Percentiles rank a stretch among this genome's conserved stretches.
These are phyloP conservation scores for Trichomonascaceae sp. DNA, from an alignment of 1,139 yeast genomes.

Conservation along the genomic window DNA sequence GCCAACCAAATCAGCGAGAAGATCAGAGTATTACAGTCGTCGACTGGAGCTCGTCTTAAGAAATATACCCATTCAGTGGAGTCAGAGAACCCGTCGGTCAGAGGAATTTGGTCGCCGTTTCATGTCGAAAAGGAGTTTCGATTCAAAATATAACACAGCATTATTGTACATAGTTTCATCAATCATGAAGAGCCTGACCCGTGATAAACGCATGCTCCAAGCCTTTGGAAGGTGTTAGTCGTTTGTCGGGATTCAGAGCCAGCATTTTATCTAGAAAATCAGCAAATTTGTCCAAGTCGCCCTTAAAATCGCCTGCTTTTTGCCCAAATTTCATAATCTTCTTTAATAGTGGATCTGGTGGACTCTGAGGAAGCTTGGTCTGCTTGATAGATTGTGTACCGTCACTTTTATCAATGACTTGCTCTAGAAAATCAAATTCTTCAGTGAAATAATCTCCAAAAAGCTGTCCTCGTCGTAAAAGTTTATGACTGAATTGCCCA, in stretches of 20 bases:
- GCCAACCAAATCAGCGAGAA: conserved; percentile 48
- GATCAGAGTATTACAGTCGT: conserved; percentile 49
- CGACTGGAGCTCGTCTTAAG: conserved; percentile 53
- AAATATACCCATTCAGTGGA: conserved; percentile 70
- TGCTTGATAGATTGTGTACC: conserved; percentile 20
- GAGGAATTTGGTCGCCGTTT: conserved; percentile 98
- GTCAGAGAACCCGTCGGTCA: conserved; percentile 73
- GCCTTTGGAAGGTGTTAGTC: conserved; percentile 67
- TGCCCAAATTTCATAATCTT: conserved; percentile 14
- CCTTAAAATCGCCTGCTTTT: conserved; percentile 4
- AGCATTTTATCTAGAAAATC: conserved; percentile 67
- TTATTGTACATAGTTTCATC: conserved; percentile 11
- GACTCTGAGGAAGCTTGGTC: conserved; percentile 18
- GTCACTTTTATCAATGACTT: conserved; percentile 25
- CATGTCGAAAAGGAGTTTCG: conserved; percentile 67
- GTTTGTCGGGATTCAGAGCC: conserved; percentile 63
- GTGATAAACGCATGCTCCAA: conserved; percentile 60
- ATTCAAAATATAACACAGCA: conserved; percentile 48
- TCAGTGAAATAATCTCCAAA: conserved; percentile 29
- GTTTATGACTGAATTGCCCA: conserved; percentile 30
- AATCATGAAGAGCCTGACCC: conserved; percentile 3
- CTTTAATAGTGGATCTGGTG: conserved; percentile 18
- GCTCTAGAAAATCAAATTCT: conserved; percentile 26
- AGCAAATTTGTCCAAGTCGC: conserved; percentile 21
- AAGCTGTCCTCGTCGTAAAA: conserved; percentile 28